Evolutionary conservation across 805 yeast species (phyloP), one percentile per base, ranked within the genome.

Genomic region (Saturnispora hagleri): DNA sequence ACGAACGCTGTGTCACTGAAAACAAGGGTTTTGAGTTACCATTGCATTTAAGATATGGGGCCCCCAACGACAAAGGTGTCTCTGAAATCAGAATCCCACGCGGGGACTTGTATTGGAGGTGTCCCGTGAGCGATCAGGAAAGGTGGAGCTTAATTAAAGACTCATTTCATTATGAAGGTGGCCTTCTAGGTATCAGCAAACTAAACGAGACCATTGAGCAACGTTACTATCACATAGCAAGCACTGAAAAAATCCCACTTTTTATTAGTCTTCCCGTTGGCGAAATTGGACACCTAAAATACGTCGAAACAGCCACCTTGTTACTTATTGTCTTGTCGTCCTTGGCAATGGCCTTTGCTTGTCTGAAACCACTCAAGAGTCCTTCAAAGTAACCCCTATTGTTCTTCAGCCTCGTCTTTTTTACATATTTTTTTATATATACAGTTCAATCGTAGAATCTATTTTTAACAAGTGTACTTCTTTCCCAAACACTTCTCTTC

Each of bases 41-140:
- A 2, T 49, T 67, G 47, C 71, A 67, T 58, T 47, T 62, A 36
- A 53, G 71, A 28, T 67, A 67, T 41, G 63, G 61, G 1, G 53
- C 51, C 20, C 70, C 70, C 3, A 26, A 22, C 10, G 13, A 15
- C 1, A 38, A 48, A 3, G 59, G 58, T 3, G 28, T 28, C n/a
- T 38, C 34, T 15, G 18, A 28, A 4, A 44, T 56, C 7, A 26
- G 33, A 24, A 22, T 60, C 9, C 62, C 68, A 2, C 52, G 49
- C 20, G 64, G 60, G 0, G 51, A 58, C 22, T 40, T 65, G 7
- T 66, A 60, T 50, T 66, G 67, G 67, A 53, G 55, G 40, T 65
- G 70, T 51, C 51, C 47, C 3, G 43, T 52, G 24, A 49, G 48
- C 9, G 44, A 27, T 9, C 55, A 53, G 0, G 55, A 55, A 12